Percentiles rank a stretch among this genome's conserved stretches.
Conservation (phyloP, 1,139 yeast species). For the Meyerozyma sp. region DNA sequence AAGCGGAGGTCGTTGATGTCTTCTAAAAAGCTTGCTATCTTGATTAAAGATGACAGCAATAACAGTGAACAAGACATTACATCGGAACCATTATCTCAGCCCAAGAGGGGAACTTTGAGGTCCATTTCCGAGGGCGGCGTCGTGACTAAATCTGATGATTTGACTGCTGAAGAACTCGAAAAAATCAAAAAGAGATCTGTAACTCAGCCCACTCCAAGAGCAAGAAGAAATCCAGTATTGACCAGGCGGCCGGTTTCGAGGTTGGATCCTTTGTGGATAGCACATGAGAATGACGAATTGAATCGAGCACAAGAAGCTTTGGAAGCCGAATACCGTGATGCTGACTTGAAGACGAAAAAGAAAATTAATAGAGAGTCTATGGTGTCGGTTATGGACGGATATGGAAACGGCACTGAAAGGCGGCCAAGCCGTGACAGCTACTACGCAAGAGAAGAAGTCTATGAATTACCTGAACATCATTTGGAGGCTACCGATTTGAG, state of each 20-base stretch:
- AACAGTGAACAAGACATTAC: slow-evolving; percentile 30
- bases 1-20: slow-evolving; percentile 40
- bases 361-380: slow-evolving; percentile 1
- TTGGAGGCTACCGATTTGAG: slow-evolving; percentile 35
- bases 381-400: slow-evolving; percentile 23
- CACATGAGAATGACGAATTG: slow-evolving; percentile 44
- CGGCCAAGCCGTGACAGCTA: slow-evolving; percentile 19
- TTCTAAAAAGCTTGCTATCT: slow-evolving; percentile 35
- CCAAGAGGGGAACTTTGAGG: slow-evolving; percentile 34
- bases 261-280: slow-evolving; percentile 59
- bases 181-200: slow-evolving; percentile 42
- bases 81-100: slow-evolving; percentile 24
- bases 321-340: slow-evolving; percentile 31
- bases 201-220: slow-evolving; percentile 36
- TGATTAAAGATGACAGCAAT: slow-evolving; percentile 22
- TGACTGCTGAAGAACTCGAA: slow-evolving; percentile 39
- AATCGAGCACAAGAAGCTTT: slow-evolving; percentile 41
- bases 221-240: slow-evolving; percentile 39
- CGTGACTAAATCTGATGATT: slow-evolving; percentile 14
- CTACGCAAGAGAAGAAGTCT: slow-evolving; percentile 13
- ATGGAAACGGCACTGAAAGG: slow-evolving; percentile 3
- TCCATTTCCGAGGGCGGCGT: slow-evolving; percentile 34
- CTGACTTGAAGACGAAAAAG: slow-evolving; percentile 5
- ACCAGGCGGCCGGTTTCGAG: slow-evolving; percentile 64
- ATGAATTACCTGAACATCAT: slow-evolving; percentile 36